Base-by-base conservation (phyloP, 208 protist species). In the Tritrichomonas foetus region DNA sequence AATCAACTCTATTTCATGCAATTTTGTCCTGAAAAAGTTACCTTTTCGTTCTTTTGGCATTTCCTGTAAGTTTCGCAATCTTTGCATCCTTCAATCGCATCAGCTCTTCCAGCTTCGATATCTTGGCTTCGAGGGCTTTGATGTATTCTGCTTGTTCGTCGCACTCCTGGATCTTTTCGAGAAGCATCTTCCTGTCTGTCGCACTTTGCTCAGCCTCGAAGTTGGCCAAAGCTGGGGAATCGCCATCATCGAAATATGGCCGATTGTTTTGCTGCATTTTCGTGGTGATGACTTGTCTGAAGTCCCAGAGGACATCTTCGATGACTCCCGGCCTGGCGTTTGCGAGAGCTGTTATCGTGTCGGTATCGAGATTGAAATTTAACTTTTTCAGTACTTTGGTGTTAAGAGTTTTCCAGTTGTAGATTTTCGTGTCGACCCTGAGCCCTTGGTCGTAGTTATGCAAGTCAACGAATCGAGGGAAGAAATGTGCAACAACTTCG, bases 321-420 rank as follows among this genome's bases (percentile, higher is more conserved):
- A 98, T 97, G 13, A 97, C 97, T 13, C 97, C 97, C 0, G 97
- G 97, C 39, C 97, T 97, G 25, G 97, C 97, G 8, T 95, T 96
- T 33, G 96, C 95, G 93, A 98, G 97, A 93, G 97, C 97, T 61
- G 98, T 97, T 55, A 99, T 95, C 93, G 98, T 97, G 93, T 97
- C 96, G 57, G 93, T 93, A 5, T 97, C 95, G 61, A 99, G 96
- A 61, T 96, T 95, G 94, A 98, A 98, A 95, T 97, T 96, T 36
- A 99, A 95, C 94, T 98, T 98, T 84, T 97, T 96, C 93, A 99
- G 97, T 20, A 98, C 98, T 94, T 98, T 97, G 95, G 93, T 80
- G 94, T 99, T 98, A 25, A 99, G 96, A 2, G 98, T 98, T 47
- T 97, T 82, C 98, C 98, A 99, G 96, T 99, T 99, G 94, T 98